phyloP scores from a whole-genome alignment of 345 rosid genomes.

The Arabis hirsuta region DNA sequence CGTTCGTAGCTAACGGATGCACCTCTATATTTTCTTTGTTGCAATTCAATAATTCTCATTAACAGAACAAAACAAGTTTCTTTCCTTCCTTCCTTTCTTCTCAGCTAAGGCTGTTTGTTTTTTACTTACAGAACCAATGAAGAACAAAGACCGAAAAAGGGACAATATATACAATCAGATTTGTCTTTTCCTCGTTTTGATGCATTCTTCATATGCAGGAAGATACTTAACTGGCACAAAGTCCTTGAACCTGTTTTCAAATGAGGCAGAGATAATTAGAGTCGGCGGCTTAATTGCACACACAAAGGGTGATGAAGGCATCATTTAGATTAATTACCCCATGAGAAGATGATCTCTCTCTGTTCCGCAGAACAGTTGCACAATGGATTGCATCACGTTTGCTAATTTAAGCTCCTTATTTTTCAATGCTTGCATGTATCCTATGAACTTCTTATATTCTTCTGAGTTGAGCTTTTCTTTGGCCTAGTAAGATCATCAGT shows the following conservation, averaged over 20 bases:
- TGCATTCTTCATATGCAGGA: constrained; percentile 70
- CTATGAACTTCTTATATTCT: constrained; percentile 86
- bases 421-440: constrained; percentile 83
- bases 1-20: constrained; percentile 23
- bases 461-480: constrained; percentile 69
- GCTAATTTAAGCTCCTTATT: constrained; percentile 69
- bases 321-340: constrained; percentile 49
- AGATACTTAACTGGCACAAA: constrained; percentile 73
- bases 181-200: constrained; percentile 48
- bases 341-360: constrained; percentile 71
- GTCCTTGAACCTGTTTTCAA: constrained; percentile 73
- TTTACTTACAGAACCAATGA: constrained; percentile 24
- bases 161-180: constrained; percentile 2
- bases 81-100: constrained; percentile 1
- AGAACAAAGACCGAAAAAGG: background rate
- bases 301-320: background rate
- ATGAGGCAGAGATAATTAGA: background rate
- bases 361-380: constrained; percentile 64
- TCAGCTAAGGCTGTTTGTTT: constrained; percentile 1
- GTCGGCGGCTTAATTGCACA: background rate
- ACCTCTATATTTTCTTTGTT: background rate
- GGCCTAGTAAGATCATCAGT: constrained; percentile 48
- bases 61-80: background rate
- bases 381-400: constrained; percentile 65
- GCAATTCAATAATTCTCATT: background rate